Base-by-base conservation (phyloP, 2,329 filamentous ascomycete genomes). In the Penicillium vulpinum region DNA sequence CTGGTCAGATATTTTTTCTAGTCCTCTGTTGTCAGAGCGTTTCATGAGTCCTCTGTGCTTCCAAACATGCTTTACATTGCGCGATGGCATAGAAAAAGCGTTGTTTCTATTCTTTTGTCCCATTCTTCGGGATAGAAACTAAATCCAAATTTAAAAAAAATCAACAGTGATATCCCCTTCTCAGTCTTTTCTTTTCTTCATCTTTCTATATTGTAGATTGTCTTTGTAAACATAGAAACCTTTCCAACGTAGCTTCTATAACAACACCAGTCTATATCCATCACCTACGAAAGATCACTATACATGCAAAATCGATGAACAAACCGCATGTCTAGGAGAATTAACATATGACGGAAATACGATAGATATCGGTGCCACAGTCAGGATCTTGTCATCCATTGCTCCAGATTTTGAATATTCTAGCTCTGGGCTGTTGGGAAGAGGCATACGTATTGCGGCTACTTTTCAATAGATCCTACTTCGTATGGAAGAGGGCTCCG, bases 71-170 rank as follows among this genome's bases (percentile, higher is more conserved):
- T 40, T 11, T 26, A 54, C 28, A 36, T 54, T 40, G 45, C 59
- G 46, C 41, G 39, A 13, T 29, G 51, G 51, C 29, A 38, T 40
- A 31, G n/a, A 59, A 61, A n/a, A 59, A 57, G 57, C 52, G 56
- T 51, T 31, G 22, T 16, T 31, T 41, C 4, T 15, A 2, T 21
- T 16, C n/a, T 48, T 35, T 29, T 29, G 9, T 40, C 45, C 16
- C 11, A 28, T 11, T 47, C 18, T n/a, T 33, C 50, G 18, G 18
- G 47, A 15, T 50, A 51, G 39, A 35, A 29, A 18, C 11, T 21
- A 18, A 13, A 15, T n/a, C n/a, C n/a, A 31, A 26, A 56, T n/a
- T n/a, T n/a, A 3, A 24, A 33, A 56, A 45, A 39, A 28, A 39
- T 16, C 16, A 1, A 39, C 2, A 31, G 35, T 28, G 47, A 56